Percentiles rank a stretch among this genome's conserved stretches.
phyloP scores from a whole-genome alignment of 768 basidiomycete species.

The Leccinellum rugosiceps region DNA sequence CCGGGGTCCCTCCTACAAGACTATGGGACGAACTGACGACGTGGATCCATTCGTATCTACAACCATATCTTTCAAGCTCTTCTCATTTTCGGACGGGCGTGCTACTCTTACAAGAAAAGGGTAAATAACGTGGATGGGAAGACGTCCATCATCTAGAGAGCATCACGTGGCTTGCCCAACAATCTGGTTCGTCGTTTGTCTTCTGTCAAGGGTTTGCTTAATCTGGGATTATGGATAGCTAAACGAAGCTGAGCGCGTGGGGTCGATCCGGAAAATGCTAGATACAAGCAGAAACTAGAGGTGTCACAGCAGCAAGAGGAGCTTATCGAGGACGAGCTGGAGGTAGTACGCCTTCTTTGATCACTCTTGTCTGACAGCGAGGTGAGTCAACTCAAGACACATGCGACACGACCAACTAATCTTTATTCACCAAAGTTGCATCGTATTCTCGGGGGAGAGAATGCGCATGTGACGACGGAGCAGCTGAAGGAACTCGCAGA shows the following conservation, averaged over 20 bases:
- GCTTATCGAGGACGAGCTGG: slow-evolving; percentile 97
- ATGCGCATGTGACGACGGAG: slow-evolving; percentile 93
- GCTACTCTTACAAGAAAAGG: slow-evolving; percentile 71
- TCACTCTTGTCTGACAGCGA: slow-evolving; percentile 86
- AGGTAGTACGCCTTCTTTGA: slow-evolving; percentile 87
- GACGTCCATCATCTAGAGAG: slow-evolving; percentile 81
- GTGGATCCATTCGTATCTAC: too few species aligned
- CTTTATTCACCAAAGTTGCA: slow-evolving; percentile 44
- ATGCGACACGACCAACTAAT: neutral
- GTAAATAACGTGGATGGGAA: slow-evolving; percentile 43
- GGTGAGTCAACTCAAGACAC: slow-evolving; percentile 39
- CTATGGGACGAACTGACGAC: too few species aligned
- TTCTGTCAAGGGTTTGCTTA: neutral
- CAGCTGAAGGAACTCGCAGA: slow-evolving; percentile 93
- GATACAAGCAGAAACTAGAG: slow-evolving; percentile 97
- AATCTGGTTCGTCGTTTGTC: slow-evolving; percentile 66
- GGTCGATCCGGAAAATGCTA: slow-evolving; percentile 91
- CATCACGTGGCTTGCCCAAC: slow-evolving; percentile 88
- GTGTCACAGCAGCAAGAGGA: slow-evolving; percentile 96
- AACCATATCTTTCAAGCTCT: too few species aligned
- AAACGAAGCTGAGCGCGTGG: slow-evolving; percentile 96
- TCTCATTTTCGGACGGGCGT: slow-evolving; percentile 87
- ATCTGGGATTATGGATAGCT: slow-evolving; percentile 46
- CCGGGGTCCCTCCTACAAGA: too few species aligned
- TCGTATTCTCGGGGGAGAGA: slow-evolving; percentile 56